Conservation (phyloP, 2,329 filamentous ascomycete genomes). For the Exophiala sideris region DNA sequence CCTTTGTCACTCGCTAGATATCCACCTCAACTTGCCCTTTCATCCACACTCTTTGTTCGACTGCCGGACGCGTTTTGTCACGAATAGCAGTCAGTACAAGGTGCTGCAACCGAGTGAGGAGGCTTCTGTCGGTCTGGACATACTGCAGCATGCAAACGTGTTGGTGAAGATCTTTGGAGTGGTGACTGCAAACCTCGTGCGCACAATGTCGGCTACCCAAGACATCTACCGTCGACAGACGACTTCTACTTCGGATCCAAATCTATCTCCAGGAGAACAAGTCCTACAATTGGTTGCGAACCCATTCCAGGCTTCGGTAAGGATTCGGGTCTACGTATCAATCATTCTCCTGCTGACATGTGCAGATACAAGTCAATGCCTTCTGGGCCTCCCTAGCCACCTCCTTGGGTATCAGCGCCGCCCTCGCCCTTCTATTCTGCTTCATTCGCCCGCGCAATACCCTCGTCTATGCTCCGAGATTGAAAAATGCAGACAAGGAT, state of each 20-base stretch:
- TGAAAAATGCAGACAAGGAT: conserved; percentile 87
- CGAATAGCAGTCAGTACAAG: no score
- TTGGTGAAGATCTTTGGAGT: neutral
- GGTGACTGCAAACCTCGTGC: conserved; percentile 1
- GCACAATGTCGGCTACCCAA: conserved; percentile 18
- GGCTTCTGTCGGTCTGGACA: neutral
- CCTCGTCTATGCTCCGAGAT: conserved; percentile 88
- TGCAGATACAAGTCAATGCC: conserved; percentile 57
- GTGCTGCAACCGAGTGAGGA: neutral
- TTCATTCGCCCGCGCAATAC: conserved; percentile 86
- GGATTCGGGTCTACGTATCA: conserved; percentile 20
- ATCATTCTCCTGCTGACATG: conserved; percentile 11
- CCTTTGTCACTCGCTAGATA: conserved; percentile 7
- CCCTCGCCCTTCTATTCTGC: conserved; percentile 78
- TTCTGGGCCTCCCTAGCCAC: conserved; percentile 76
- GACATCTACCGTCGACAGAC: conserved; percentile 17
- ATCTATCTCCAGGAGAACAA: conserved; percentile 31
- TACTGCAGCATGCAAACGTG: neutral
- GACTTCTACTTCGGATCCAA: conserved; percentile 6
- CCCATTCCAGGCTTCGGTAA: conserved; percentile 44
- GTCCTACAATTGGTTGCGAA: conserved; percentile 45
- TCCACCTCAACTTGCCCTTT: neutral
- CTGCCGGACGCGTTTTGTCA: conserved; percentile 1
- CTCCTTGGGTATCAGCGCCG: conserved; percentile 69
- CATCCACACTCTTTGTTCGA: conserved; percentile 6